Percentiles rank a stretch among this genome's conserved stretches.
Conservation (phyloP, 257 asterid genomes). For the Solanum clarkiae region DNA sequence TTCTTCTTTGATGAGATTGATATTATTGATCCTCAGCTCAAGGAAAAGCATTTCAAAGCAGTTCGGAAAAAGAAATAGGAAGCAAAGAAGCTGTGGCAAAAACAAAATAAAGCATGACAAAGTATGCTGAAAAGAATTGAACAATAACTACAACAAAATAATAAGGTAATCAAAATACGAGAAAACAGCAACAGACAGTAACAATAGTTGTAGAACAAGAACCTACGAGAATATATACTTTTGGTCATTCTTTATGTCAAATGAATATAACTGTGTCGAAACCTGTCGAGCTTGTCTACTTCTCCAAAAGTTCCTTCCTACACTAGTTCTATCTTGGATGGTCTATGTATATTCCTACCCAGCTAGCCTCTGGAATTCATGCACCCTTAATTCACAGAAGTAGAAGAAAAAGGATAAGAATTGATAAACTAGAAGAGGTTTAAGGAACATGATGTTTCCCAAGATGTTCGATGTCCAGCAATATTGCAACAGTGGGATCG, state of each 20-base stretch:
- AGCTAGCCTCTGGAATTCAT: background rate
- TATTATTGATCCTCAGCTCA: too few relatives aligned
- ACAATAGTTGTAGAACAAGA: too few relatives aligned
- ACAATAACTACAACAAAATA: too few relatives aligned
- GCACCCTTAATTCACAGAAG: background rate
- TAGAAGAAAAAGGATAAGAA: background rate
- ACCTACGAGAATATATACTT: too few relatives aligned
- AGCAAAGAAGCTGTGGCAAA: too few relatives aligned
- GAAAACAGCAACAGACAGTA: too few relatives aligned
- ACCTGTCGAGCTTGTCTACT: background rate
- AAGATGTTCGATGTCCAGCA: background rate
- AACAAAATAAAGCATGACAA: too few relatives aligned
- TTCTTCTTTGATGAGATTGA: too few relatives aligned
- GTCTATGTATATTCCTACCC: background rate
- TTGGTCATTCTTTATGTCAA: background rate
- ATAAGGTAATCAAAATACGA: too few relatives aligned
- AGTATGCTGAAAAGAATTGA: too few relatives aligned
- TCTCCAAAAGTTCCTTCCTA: background rate
- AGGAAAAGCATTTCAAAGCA: too few relatives aligned
- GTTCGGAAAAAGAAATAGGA: too few relatives aligned
- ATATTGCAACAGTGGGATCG: background rate
- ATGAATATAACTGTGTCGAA: background rate
- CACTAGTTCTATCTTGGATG: background rate
- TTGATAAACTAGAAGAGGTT: background rate
- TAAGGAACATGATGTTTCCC: background rate